Evolutionary conservation across 164 flowering plant genomes (phyloP).

Genomic region (Vitis rotundifolia): DNA sequence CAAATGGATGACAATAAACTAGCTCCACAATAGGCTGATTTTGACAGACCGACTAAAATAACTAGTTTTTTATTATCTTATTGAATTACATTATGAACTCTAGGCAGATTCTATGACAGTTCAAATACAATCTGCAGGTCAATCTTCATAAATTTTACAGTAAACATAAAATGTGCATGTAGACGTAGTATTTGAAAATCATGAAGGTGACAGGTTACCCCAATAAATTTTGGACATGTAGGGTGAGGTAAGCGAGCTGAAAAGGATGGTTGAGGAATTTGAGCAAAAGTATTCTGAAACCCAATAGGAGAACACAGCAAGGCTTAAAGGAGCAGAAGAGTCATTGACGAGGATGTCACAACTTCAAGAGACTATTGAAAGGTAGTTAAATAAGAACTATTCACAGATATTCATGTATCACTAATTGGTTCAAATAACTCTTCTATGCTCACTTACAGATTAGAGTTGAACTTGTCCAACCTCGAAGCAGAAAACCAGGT

Average conservation of each 20-base stretch:
- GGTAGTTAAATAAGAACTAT: constrained; percentile 33
- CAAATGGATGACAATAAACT: no score
- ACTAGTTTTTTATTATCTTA: no score
- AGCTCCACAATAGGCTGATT: no score
- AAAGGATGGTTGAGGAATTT: constrained; percentile 47
- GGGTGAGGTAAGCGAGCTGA: constrained; percentile 49
- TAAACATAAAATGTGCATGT: no score
- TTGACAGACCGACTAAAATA: no score
- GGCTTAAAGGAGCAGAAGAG: constrained; percentile 53
- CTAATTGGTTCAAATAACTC: constrained; percentile 8
- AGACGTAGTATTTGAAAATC: no score
- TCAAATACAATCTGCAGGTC: no score
- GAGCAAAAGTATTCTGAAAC: constrained; percentile 44
- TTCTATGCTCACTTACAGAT: constrained; percentile 35
- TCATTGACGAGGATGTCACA: no score
- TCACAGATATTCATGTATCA: neutral
- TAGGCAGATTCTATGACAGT: no score
- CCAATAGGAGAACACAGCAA: constrained; percentile 48
- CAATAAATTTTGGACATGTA: constrained; percentile 16
- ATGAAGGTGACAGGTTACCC: no score
- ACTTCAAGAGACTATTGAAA: constrained; percentile 37
- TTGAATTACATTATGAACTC: no score
- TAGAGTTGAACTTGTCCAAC: constrained; percentile 63
- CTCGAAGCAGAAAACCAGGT: constrained; percentile 86
- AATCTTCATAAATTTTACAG: no score